Base-by-base conservation (phyloP, 352 stramenopile species). In the Phytophthora podocarpi region DNA sequence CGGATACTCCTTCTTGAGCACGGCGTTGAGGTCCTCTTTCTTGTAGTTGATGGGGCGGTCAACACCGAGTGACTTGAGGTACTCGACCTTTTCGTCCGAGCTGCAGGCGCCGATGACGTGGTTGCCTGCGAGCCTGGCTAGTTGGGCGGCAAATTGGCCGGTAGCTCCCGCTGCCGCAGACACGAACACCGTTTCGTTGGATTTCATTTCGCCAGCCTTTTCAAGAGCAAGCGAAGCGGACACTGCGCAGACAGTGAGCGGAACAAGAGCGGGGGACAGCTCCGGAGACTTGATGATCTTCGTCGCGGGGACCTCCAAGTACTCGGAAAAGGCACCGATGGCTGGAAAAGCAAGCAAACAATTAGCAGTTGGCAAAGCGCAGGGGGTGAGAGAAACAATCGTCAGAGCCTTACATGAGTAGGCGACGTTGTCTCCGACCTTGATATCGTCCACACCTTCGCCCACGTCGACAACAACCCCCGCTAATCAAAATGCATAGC, bases 1-100 rank as follows among this genome's bases (percentile, higher is more conserved):
- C 13, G 71, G 67, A 53, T 85, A 64, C 63, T 74, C 69, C 12
- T 59, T 61, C 51, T 74, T 74, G 3, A 78, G 46, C 62, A 72
- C 64, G 18, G 61, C 26, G 32, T 40, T 35, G 31, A 76, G 37
- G 42, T 66, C 56, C 26, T 82, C 70, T 52, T 89, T 77, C 8
- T 66, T 86, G 65, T 91, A 91, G 53, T 89, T 80, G 31, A 93
- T 78, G 31, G 90, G 59, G 12, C 82, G 75, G 36, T 85, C 72
- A 15, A 57, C 66, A 11, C 70, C 79, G 8, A 80, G 41, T 21
- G 37, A 52, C 27, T 67, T 54, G 24, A 67, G 49, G n/a, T 56
- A 59, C 48, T 43, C 40, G 12, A 50, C 58, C 34, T 67, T 67
- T 20, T 59, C 49, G 24, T 67, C 40, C 23, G 58, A 67, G 13